A percentile compares a stretch with the other conserved stretches of the same genome.
Evolutionary conservation across 805 yeast species (phyloP).

Genomic region (Wickerhamiella nectarea): DNA sequence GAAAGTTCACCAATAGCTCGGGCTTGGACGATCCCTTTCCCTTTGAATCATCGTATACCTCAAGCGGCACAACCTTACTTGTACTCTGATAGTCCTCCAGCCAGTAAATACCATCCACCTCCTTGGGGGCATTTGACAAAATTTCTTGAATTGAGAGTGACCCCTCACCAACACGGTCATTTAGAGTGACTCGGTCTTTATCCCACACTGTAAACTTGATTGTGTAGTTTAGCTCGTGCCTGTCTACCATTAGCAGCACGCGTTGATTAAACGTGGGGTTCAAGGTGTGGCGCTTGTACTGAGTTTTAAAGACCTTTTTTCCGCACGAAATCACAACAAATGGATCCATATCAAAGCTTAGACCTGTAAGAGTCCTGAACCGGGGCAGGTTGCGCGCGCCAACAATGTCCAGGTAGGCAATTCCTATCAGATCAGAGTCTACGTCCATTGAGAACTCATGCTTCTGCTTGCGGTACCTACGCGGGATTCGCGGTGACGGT

Average conservation of each 20-base stretch:
- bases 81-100: conserved; percentile 14
- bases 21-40: conserved; percentile 32
- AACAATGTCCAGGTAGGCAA: conserved; percentile 60
- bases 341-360: conserved; percentile 92
- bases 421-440: conserved; percentile 37
- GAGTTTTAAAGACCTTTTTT: conserved; percentile 70
- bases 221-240: conserved; percentile 50
- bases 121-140: conserved; percentile 8
- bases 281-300: conserved; percentile 68
- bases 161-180: conserved; percentile 67
- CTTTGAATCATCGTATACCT: conserved; percentile 15
- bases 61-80: conserved; percentile 13
- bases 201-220: conserved; percentile 66
- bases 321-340: conserved; percentile 88
- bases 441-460: conserved; percentile 15
- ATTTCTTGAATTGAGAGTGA: conserved; percentile 24
- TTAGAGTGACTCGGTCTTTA: conserved; percentile 67
- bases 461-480: conserved; percentile 1
- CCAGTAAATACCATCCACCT: conserved; percentile 23
- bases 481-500: background rate
- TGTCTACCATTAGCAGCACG: conserved; percentile 61
- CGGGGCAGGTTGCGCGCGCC: conserved; percentile 73
- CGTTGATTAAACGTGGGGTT: conserved; percentile 74
- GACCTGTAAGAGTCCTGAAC: conserved; percentile 48
- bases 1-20: conserved; percentile 41